Evolutionary conservation across 352 stramenopile genomes (phyloP).

Genomic region (Pythium utonaiense): DNA sequence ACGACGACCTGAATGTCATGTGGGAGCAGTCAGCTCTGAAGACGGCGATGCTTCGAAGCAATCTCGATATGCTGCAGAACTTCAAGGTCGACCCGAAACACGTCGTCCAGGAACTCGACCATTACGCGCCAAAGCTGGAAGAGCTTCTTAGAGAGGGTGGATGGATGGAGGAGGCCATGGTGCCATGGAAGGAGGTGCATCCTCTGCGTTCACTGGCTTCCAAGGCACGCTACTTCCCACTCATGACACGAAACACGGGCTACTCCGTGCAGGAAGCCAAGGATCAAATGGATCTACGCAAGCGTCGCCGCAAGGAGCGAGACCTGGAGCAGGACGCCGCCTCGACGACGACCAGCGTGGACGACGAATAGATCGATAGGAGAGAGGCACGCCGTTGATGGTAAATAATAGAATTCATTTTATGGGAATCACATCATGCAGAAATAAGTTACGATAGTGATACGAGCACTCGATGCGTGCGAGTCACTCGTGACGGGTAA

Average conservation of each 20-base stretch:
- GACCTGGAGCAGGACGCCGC: conserved; percentile 15
- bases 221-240: conserved; percentile 53
- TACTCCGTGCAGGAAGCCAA: conserved; percentile 82
- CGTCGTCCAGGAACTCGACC: conserved; percentile 66
- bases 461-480: not conserved
- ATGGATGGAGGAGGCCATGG: conserved; percentile 30
- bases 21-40: conserved; percentile 84
- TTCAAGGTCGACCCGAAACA: conserved; percentile 38
- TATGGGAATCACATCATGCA: not conserved
- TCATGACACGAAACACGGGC: conserved; percentile 66
- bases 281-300: conserved; percentile 64
- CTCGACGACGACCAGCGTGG: conserved; percentile 9
- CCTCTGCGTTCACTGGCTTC: conserved; percentile 51
- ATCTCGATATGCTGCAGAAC: conserved; percentile 55
- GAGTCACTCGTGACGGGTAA: not conserved
- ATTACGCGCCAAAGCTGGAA: conserved; percentile 69
- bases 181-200: conserved; percentile 56
- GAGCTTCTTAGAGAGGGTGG: conserved; percentile 68
- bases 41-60: conserved; percentile 66
- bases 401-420: conserved; percentile 9
- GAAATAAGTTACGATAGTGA: conserved; percentile 5
- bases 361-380: conserved; percentile 4
- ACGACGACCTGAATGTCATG: conserved; percentile 71
- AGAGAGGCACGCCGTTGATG: not conserved
- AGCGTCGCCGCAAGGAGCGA: conserved; percentile 46